A percentile compares a stretch with the other conserved stretches of the same genome.
Evolutionary conservation across 306 rosid genomes (phyloP).

Genomic region (Acacia confusa): DNA sequence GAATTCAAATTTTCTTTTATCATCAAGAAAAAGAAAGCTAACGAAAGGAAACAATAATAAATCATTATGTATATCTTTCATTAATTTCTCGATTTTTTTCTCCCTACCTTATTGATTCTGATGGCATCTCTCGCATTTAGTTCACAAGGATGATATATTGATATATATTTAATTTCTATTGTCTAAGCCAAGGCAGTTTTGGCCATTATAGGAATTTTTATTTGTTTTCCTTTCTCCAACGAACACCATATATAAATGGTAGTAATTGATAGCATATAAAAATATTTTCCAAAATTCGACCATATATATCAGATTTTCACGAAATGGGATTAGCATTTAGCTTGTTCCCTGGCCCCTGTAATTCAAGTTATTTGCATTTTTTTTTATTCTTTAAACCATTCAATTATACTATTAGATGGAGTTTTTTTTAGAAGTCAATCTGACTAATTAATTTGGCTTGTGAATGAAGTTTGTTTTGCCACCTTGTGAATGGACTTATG

Average conservation of each 20-base stretch:
- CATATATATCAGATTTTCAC: neutral
- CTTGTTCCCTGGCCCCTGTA: too few species aligned
- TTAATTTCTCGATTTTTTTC: neutral
- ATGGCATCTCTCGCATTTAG: neutral
- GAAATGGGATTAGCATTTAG: too few species aligned
- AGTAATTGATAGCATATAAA: too few species aligned
- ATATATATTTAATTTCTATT: neutral
- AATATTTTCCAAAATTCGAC: neutral
- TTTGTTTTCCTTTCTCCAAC: neutral
- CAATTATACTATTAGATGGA: neutral
- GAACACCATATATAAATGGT: neutral
- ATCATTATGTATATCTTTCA: neutral
- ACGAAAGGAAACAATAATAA: neutral
- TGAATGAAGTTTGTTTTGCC: neutral
- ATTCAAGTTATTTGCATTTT: too few species aligned
- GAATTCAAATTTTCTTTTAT: conserved; percentile 25
- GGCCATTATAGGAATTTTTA: neutral
- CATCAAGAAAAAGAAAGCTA: neutral
- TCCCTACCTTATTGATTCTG: neutral
- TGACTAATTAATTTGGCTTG: neutral
- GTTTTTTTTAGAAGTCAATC: neutral
- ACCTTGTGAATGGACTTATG: too few species aligned
- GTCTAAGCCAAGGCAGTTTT: neutral
- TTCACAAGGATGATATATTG: neutral
- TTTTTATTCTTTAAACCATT: neutral